phyloP scores from a whole-genome alignment of 306 rosid species.

The Begonia fuchsioides region DNA sequence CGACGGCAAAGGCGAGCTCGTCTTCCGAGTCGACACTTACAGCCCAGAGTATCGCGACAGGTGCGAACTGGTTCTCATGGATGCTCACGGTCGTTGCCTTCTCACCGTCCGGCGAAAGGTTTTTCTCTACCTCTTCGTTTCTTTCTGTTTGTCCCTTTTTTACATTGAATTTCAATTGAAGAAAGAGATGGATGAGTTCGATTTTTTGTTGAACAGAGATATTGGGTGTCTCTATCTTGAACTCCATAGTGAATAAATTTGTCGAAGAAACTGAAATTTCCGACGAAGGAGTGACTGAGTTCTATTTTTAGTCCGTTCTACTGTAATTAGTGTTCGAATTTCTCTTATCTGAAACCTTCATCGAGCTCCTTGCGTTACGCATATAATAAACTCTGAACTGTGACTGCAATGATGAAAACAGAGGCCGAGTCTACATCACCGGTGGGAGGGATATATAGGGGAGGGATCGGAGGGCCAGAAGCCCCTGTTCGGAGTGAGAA shows the following conservation, averaged over 20 bases:
- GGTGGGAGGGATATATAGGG: slow-evolving; percentile 89
- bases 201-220: too few species aligned
- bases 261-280: neutral
- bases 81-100: slow-evolving; percentile 62
- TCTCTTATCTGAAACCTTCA: neutral
- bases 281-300: neutral
- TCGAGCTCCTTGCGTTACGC: neutral
- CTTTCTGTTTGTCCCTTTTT: too few species aligned
- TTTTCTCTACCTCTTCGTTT: neutral
- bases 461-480: slow-evolving; percentile 68
- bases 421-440: slow-evolving; percentile 84
- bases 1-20: slow-evolving; percentile 50
- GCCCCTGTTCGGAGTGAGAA: slow-evolving; percentile 59
- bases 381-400: too few species aligned
- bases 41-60: slow-evolving; percentile 42
- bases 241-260: too few species aligned
- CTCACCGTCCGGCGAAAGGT: slow-evolving; percentile 90
- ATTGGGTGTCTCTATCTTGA: too few species aligned
- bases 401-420: slow-evolving; percentile 7
- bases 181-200: too few species aligned
- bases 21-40: slow-evolving; percentile 82
- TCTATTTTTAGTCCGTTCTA: too few species aligned
- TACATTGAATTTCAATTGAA: neutral
- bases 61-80: slow-evolving; percentile 82
- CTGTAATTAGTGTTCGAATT: neutral